Evolutionary conservation across 2,329 filamentous ascomycete species (phyloP).

Genomic region (Tolypocladium album): DNA sequence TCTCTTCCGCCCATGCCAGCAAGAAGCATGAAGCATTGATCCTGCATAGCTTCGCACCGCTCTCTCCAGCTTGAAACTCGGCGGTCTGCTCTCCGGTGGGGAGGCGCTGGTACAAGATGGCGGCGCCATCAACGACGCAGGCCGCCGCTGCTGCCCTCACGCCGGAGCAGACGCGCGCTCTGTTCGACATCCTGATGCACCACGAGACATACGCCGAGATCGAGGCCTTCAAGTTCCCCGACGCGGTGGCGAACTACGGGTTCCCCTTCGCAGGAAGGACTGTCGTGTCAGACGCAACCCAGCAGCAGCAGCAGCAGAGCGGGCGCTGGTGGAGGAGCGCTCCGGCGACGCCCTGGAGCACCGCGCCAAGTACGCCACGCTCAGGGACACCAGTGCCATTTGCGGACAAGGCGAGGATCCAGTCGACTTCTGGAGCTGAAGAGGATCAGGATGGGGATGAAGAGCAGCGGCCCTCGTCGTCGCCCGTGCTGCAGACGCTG

Average conservation of each 20-base stretch:
- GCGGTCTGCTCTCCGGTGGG: neutral
- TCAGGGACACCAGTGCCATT: constrained; percentile 12
- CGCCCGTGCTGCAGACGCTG: constrained; percentile 59
- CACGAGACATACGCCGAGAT: constrained; percentile 57
- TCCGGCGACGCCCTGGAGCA: constrained; percentile 11
- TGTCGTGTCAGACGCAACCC: too few relatives aligned
- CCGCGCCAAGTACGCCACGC: constrained; percentile 16
- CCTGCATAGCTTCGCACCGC: neutral
- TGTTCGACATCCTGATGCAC: constrained; percentile 51
- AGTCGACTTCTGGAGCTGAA: neutral
- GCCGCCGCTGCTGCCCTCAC: constrained; percentile 10
- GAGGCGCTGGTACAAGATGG: neutral
- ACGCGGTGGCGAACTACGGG: constrained; percentile 56
- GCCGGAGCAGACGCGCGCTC: constrained; percentile 35
- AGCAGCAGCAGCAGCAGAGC: neutral
- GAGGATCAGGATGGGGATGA: constrained; percentile 12
- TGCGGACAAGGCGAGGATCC: neutral
- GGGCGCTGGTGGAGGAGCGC: neutral
- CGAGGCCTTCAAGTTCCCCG: constrained; percentile 56
- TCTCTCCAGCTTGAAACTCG: neutral
- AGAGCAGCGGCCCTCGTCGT: constrained; percentile 28
- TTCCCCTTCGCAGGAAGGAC: constrained; percentile 45
- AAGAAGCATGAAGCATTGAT: neutral
- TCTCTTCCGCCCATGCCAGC: neutral
- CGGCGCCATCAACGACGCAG: neutral